Conservation (phyloP, 2,329 filamentous ascomycete genomes). For the Pyrenophora seminiperda region DNA sequence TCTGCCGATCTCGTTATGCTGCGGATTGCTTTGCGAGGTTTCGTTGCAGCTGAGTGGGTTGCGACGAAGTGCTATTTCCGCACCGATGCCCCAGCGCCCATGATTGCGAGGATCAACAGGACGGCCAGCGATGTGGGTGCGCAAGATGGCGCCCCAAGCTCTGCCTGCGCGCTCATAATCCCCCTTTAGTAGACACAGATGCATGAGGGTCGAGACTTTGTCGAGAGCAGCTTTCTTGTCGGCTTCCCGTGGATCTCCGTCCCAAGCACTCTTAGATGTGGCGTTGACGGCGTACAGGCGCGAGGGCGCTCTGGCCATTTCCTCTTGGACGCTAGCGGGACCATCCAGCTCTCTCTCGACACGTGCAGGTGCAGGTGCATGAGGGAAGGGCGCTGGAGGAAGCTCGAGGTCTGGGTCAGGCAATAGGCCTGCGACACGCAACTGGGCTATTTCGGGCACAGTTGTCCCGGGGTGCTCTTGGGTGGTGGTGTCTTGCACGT, state of each 20-base stretch:
- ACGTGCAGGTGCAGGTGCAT: slow-evolving; percentile 42
- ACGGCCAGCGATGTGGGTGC: slow-evolving; percentile 62
- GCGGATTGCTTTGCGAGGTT: not conserved
- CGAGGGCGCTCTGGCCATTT: slow-evolving; percentile 50
- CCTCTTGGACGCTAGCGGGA: slow-evolving; percentile 42
- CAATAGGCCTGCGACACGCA: slow-evolving; percentile 50
- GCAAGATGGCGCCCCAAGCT: slow-evolving; percentile 75
- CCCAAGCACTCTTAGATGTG: slow-evolving; percentile 15
- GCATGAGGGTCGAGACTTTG: slow-evolving; percentile 70
- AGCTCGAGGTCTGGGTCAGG: slow-evolving; percentile 46
- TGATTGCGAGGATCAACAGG: slow-evolving; percentile 71
- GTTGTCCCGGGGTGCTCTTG: slow-evolving; percentile 27
- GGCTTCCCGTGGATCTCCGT: slow-evolving; percentile 23
- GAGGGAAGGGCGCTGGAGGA: slow-evolving; percentile 53
- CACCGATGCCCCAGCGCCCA: slow-evolving; percentile 80
- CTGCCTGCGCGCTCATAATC: slow-evolving; percentile 74
- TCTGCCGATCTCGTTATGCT: slow-evolving; percentile 6
- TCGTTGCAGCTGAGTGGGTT: slow-evolving; percentile 13
- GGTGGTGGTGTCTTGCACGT: slow-evolving; percentile 22
- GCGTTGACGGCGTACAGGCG: slow-evolving; percentile 46
- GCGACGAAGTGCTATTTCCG: slow-evolving; percentile 76
- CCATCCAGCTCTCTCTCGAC: slow-evolving; percentile 24
- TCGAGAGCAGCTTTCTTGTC: slow-evolving; percentile 64
- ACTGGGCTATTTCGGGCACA: slow-evolving; percentile 34
- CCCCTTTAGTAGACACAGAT: slow-evolving; percentile 71